Conservation (phyloP, 2,329 filamentous ascomycete species). For the Hypoxylon sp. region DNA sequence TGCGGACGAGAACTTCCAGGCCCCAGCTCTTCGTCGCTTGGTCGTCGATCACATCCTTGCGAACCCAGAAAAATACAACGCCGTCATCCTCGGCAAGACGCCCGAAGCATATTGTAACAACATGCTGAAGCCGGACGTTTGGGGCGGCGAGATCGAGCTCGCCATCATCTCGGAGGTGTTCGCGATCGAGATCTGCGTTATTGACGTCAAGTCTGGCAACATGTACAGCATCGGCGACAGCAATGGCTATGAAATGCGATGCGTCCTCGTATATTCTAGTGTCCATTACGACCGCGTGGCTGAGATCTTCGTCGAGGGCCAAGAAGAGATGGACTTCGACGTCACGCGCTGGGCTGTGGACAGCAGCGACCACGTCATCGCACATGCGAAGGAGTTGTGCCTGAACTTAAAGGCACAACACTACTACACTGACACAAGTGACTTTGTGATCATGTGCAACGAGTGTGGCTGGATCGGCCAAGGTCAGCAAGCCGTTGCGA, state of each 20-base stretch:
- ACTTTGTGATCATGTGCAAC: constrained; percentile 84
- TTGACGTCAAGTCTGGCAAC: constrained; percentile 75
- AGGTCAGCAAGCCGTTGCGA: constrained; percentile 73
- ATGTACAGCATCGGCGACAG: constrained; percentile 81
- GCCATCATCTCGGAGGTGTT: constrained; percentile 88
- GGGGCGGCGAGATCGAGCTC: constrained; percentile 94
- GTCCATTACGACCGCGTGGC: constrained; percentile 95
- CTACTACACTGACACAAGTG: constrained; percentile 91
- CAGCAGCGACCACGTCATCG: constrained; percentile 76
- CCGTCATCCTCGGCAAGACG: constrained; percentile 80
- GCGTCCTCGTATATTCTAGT: constrained; percentile 89
- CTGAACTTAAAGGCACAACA: constrained; percentile 74
- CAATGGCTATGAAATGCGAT: constrained; percentile 68
- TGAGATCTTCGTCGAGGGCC: constrained; percentile 74
- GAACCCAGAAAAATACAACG: constrained; percentile 79
- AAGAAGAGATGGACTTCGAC: constrained; percentile 78
- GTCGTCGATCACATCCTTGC: constrained; percentile 84
- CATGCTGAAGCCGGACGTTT: constrained; percentile 84
- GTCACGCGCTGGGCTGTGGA: constrained; percentile 69
- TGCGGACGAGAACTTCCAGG: constrained; percentile 44
- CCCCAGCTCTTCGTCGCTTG: constrained; percentile 75
- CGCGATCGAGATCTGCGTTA: constrained; percentile 85
- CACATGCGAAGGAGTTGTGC: constrained; percentile 75
- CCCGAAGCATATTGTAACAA: constrained; percentile 84
- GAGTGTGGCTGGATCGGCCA: constrained; percentile 77